These are phyloP conservation scores for Trichoderma brevicompactum DNA, from an alignment of 2,329 filamentous ascomycete genomes.

Conservation along the genomic window DNA sequence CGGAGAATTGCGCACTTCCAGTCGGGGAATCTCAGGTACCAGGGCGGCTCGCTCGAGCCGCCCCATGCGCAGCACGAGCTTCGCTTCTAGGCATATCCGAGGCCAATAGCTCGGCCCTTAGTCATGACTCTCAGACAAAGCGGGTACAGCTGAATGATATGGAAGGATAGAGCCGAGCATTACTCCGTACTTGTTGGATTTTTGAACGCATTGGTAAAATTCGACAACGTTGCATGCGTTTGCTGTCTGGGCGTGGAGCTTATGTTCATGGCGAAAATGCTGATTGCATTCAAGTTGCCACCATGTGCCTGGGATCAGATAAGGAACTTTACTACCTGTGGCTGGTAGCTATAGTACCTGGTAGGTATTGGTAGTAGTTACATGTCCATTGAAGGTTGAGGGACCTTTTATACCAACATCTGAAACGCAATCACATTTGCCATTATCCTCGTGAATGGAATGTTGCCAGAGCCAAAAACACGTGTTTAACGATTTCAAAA, in stretches of 20 bases:
- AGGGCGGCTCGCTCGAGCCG: constrained; percentile 14
- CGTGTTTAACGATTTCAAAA: not conserved
- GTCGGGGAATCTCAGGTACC: constrained; percentile 20
- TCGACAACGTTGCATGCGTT: too few relatives aligned
- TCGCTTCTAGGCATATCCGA: constrained; percentile 4
- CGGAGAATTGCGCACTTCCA: constrained; percentile 22
- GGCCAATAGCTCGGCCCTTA: constrained; percentile 19
- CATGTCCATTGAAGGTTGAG: too few relatives aligned
- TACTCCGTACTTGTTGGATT: constrained; percentile 1
- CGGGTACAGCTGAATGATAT: constrained; percentile 13
- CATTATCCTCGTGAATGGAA: not conserved
- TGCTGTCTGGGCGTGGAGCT: too few relatives aligned
- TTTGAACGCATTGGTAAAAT: not conserved
- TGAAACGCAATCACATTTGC: too few relatives aligned
- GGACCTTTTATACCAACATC: too few relatives aligned
- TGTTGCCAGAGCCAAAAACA: not conserved
- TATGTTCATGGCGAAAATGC: too few relatives aligned
- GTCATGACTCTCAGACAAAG: constrained; percentile 22
- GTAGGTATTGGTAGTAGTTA: too few relatives aligned
- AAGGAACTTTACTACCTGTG: too few relatives aligned
- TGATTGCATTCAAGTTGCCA: too few relatives aligned
- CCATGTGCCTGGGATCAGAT: too few relatives aligned
- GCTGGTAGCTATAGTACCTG: too few relatives aligned
- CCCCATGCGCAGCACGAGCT: constrained; percentile 9
- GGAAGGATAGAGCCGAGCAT: constrained; percentile 18